These are phyloP conservation scores for Nicotiana knightiana DNA, from an alignment of 257 asterid genomes.

Conservation along the genomic window DNA sequence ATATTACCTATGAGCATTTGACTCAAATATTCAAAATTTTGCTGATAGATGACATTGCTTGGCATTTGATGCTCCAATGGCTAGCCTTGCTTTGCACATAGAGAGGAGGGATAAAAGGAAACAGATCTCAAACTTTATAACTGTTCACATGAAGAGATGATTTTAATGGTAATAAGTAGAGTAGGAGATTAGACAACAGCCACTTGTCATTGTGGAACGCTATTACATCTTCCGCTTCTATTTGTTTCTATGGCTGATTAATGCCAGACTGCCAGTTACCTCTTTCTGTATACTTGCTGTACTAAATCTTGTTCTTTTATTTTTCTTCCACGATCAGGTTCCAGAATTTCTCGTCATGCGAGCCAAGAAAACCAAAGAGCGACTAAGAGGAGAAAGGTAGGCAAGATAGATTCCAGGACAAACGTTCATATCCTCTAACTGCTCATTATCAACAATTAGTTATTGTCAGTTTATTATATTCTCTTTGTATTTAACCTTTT, in stretches of 20 bases:
- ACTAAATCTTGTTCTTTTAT: conserved; percentile 14
- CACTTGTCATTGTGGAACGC: background rate
- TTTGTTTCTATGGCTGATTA: background rate
- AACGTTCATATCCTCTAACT: background rate
- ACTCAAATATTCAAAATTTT: background rate
- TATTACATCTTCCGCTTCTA: background rate
- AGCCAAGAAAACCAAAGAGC: conserved; percentile 39
- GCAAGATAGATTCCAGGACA: background rate
- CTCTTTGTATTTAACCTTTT: conserved; percentile 6
- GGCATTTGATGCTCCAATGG: background rate
- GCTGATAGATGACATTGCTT: background rate
- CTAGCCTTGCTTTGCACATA: background rate
- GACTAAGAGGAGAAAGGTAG: conserved; percentile 72
- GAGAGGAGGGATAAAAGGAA: background rate
- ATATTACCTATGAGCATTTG: background rate
- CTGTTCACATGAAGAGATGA: background rate
- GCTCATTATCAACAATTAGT: background rate
- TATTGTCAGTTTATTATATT: background rate
- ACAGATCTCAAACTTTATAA: background rate
- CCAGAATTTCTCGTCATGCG: conserved; percentile 31
- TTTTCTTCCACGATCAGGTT: conserved; percentile 41
- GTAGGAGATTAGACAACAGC: background rate
- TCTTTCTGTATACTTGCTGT: background rate
- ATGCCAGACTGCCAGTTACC: background rate
- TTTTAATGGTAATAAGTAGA: background rate